Percentiles rank a stretch among this genome's conserved stretches.
These are phyloP conservation scores for Vigna nakashimae DNA, from an alignment of 306 rosid species.

Conservation along the genomic window DNA sequence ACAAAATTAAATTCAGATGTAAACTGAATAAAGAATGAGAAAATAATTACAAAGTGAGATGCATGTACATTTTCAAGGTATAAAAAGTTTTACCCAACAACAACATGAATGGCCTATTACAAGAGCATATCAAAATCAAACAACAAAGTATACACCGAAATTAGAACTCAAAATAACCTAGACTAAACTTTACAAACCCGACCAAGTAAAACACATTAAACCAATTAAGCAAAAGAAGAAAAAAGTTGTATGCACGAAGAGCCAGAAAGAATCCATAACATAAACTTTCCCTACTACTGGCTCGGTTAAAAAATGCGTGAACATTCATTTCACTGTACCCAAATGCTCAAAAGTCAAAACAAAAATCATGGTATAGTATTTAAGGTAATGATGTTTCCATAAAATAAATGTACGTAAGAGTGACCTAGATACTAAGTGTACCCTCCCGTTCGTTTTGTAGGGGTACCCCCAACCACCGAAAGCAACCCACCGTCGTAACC, in stretches of 20 bases:
- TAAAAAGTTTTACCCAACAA: neutral
- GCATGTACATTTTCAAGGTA: neutral
- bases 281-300: neutral
- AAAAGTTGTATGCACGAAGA: neutral
- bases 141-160: neutral
- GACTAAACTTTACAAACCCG: conserved; percentile 15
- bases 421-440: conserved; percentile 43
- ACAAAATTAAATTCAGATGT: neutral
- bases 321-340: conserved; percentile 2
- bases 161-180: neutral
- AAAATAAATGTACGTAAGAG: neutral
- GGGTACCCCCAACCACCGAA: conserved; percentile 67
- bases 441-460: conserved; percentile 47
- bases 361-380: neutral
- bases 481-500: conserved; percentile 64
- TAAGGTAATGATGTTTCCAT: neutral
- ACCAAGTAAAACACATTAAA: neutral
- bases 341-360: conserved; percentile 25
- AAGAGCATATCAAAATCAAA: conserved; percentile 3
- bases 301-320: conserved; percentile 18
- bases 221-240: neutral
- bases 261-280: neutral
- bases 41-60: neutral
- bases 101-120: neutral
- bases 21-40: neutral